Percentiles rank a stretch among this genome's conserved stretches.
phyloP scores from a whole-genome alignment of 352 stramenopile genomes.

The Phytophthora pisi region DNA sequence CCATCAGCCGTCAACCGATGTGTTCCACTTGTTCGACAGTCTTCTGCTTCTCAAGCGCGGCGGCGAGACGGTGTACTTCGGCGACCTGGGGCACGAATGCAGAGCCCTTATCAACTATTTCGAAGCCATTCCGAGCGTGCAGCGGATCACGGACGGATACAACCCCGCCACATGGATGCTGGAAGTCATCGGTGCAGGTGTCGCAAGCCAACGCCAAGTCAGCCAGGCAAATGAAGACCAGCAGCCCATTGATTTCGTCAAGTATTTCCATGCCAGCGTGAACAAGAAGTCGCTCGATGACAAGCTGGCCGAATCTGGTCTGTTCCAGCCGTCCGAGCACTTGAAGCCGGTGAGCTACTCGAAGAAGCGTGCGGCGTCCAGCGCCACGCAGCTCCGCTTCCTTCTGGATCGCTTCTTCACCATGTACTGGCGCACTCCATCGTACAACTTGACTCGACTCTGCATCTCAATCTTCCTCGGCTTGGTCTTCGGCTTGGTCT shows the following conservation, averaged over 20 bases:
- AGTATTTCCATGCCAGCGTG: slow-evolving; percentile 41
- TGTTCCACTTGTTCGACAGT: slow-evolving; percentile 92
- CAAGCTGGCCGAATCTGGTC: slow-evolving; percentile 31
- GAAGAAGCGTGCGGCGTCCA: slow-evolving; percentile 52
- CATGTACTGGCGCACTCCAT: slow-evolving; percentile 79
- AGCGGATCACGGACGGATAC: slow-evolving; percentile 67
- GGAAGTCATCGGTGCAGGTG: slow-evolving; percentile 65
- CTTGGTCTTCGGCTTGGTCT: slow-evolving; percentile 82
- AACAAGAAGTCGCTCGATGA: slow-evolving; percentile 35
- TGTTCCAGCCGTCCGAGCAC: slow-evolving; percentile 37
- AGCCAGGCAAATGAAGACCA: slow-evolving; percentile 42
- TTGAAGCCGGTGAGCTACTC: slow-evolving; percentile 39
- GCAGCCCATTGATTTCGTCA: slow-evolving; percentile 36
- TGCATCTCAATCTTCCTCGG: slow-evolving; percentile 79
- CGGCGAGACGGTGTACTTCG: slow-evolving; percentile 67
- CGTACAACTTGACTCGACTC: slow-evolving; percentile 87
- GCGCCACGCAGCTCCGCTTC: slow-evolving; percentile 47
- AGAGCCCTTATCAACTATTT: slow-evolving; percentile 59
- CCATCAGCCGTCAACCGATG: slow-evolving; percentile 90
- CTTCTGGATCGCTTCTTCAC: slow-evolving; percentile 55
- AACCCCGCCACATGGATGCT: slow-evolving; percentile 78
- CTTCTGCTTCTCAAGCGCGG: slow-evolving; percentile 85
- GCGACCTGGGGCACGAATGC: slow-evolving; percentile 41
- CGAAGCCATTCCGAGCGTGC: slow-evolving; percentile 66
- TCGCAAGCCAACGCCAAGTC: slow-evolving; percentile 25